Evolutionary conservation across 805 yeast species (phyloP), one percentile per base, ranked within the genome.

Genomic region (Saccharomycopsis olivae): DNA sequence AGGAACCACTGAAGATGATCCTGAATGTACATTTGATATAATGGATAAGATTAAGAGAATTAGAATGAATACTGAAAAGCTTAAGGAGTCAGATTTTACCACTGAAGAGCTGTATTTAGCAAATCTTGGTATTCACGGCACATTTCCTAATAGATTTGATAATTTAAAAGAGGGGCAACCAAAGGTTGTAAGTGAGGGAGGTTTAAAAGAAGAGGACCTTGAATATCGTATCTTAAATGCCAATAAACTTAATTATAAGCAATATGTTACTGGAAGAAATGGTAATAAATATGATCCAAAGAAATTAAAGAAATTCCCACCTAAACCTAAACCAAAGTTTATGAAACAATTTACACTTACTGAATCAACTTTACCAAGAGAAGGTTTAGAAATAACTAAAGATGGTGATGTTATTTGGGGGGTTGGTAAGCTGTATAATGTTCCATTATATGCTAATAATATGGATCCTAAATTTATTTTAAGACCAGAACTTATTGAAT

Each of bases 401-500:
- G 16, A 27, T 3, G 47, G 47, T 25, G 29, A 39, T 17, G 19
- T 43, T n/a, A 14, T 16, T 24, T 43, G 44, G 44, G 29, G 28
- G 2, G 44, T 40, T 9, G 41, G 31, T 19, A 21, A 25, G 5
- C 25, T n/a, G 13, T 35, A 21, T 19, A 36, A 39, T 30, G 29
- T 38, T 13, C 61, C 62, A 9, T 32, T 57, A 1, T 53, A 57
- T 50, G 56, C 64, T 13, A 58, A 61, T 44, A 50, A 53, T 4
- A 47, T 57, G 40, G 59, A 56, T 16, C 54, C 66, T 2, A 43
- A 59, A 33, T 71, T 63, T 44, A 54, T 71, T n/a, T 54, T 77
- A 17, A 62, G 80, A 17, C 79, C 84, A 0, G 78, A 75, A 50
- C 68, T 76, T 15, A 66, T 77, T 33, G 82, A 77, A 51, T 71